A percentile compares a stretch with the other conserved stretches of the same genome.
These are phyloP conservation scores for Eucalyptus dawsonii DNA, from an alignment of 345 rosid genomes.

Conservation along the genomic window DNA sequence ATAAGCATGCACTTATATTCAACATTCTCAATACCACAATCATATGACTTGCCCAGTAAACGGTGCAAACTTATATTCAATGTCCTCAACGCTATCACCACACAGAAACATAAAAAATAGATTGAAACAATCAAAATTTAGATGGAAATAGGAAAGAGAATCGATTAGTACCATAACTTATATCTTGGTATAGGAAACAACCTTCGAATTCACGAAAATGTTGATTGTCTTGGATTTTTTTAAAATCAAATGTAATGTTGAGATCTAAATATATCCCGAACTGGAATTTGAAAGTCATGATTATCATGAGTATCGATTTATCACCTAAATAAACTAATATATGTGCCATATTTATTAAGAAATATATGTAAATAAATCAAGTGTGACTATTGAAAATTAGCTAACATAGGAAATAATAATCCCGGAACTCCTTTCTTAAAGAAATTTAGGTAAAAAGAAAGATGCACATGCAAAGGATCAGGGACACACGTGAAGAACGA, in stretches of 20 bases:
- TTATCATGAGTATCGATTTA: background rate
- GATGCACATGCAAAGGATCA: background rate
- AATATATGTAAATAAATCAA: background rate
- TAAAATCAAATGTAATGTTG: background rate
- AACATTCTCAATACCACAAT: too few species aligned
- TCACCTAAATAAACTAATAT: background rate
- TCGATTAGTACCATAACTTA: background rate
- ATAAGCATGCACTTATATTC: too few species aligned
- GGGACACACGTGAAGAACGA: background rate
- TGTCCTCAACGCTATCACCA: too few species aligned
- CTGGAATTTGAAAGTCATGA: background rate
- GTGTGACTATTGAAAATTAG: background rate
- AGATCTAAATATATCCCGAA: fast-evolving
- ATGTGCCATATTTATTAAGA: background rate
- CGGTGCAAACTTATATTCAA: too few species aligned
- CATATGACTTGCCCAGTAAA: fast-evolving
- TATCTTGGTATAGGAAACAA: background rate
- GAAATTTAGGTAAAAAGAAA: background rate
- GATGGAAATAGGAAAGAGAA: background rate
- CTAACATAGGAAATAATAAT: background rate
- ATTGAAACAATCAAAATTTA: background rate
- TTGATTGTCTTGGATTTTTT: background rate
- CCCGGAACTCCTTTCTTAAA: background rate
- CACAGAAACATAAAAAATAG: too few species aligned
- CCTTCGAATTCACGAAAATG: background rate